Evolutionary conservation across 1,284 basidiomycete genomes (phyloP), one percentile per base, ranked within the genome.

Genomic region (Ustilago shanxiensis): DNA sequence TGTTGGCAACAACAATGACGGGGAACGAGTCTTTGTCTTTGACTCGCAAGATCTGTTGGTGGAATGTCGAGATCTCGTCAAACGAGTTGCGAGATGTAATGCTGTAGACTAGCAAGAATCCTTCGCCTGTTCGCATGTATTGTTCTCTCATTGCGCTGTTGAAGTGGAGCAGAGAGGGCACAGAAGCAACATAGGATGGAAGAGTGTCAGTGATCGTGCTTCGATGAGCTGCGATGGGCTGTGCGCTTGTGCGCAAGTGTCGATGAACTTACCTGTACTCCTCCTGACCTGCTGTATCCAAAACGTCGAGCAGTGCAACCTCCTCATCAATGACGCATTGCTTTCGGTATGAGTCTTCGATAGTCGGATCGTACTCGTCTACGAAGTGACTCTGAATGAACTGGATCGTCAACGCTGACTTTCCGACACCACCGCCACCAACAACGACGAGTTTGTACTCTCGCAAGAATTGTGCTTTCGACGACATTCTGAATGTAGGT

Each of bases 281-380:
- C 88, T 99, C 96, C 88, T 99, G 96, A 52, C 96, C 96, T 55
- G 97, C 97, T 3, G 97, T 99, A 88, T 99, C 96, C 77, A 99
- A 90, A 59, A 99, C 95, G 85, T 99, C 96, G 64, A 99, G 91
- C 60, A 98, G 89, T 2, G 96, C 96, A 26, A 98, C 95, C 87
- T 99, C 97, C 41, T 98, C 96, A 87, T 99, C 96, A 79, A 99
- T 97, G 52, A 86, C 81, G 69, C 85, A 85, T 61, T 86, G 86
- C 66, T 86, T 86, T 35, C 86, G 82, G 72, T 86, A 86, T 37
- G 86, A 86, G 54, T 86, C 85, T 87, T 95, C 95, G 80, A 98
- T 98, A 31, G 96, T 98, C 31, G 96, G 95, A 87, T 98, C 95
- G 84, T 96, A 99, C 88, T 98, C 96, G 87, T 98, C 95, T 58